These are phyloP conservation scores for Penicillium verhagenii DNA, from an alignment of 495 filamentous ascomycete species.

Conservation along the genomic window DNA sequence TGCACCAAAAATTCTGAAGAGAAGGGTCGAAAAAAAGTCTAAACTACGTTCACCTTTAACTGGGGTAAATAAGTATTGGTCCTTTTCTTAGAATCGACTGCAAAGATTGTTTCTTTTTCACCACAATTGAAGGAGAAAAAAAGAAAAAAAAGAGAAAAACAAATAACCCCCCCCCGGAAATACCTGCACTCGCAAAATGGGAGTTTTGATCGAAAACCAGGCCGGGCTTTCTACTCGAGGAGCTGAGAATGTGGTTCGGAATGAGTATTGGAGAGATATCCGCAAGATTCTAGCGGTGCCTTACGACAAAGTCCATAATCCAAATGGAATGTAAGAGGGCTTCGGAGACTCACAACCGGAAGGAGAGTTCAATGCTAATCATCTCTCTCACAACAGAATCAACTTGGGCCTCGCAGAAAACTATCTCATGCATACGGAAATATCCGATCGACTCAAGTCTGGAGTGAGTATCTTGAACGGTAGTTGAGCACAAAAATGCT, in stretches of 20 bases:
- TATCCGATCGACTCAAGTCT: slow-evolving; percentile 7
- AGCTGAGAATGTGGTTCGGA: background rate
- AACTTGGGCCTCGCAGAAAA: slow-evolving; percentile 11
- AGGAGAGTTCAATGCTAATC: background rate
- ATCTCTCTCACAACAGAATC: background rate
- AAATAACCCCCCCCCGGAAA: no score
- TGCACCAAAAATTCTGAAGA: no score
- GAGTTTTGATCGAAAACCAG: background rate
- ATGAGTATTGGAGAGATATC: background rate
- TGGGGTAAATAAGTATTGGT: no score
- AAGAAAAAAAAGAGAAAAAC: no score
- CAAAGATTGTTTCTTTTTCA: no score
- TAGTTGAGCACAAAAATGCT: background rate
- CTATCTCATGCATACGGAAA: slow-evolving; percentile 15
- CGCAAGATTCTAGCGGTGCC: background rate
- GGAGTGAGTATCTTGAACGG: background rate
- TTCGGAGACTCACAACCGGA: background rate
- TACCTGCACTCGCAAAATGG: no score
- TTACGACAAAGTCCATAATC: background rate
- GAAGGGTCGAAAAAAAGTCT: no score
- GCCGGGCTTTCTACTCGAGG: background rate
- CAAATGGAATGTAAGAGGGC: background rate
- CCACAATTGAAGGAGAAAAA: no score
- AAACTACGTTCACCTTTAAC: no score
- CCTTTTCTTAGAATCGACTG: no score